Evolutionary conservation across 352 stramenopile genomes (phyloP), one percentile per base, ranked within the genome.

Genomic region (Phytophthora capsici): DNA sequence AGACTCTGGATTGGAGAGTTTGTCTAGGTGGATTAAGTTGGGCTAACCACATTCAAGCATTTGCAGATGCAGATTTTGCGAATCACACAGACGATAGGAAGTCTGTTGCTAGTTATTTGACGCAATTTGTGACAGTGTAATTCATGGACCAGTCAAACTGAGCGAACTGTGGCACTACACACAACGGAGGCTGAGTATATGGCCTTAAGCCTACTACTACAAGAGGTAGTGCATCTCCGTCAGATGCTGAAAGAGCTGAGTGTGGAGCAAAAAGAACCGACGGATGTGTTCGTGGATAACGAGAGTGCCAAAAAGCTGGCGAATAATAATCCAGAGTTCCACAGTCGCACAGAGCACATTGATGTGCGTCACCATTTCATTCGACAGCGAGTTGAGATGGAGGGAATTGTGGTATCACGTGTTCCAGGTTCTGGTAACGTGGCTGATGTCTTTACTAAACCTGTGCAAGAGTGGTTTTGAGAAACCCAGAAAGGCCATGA

Each of bases 401-500:
- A n/a, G n/a, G n/a, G n/a, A n/a, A n/a, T n/a, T n/a, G n/a, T n/a
- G n/a, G n/a, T n/a, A n/a, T n/a, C n/a, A n/a, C n/a, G n/a, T 16
- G 41, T 75, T 20, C 50, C 60, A 14, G 51, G 51, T 13, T 20
- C 20, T 14, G 60, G 65, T 13, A 75, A 75, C 20, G 34, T 75
- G n/a, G 66, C 66, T 19, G 66, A 65, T 28, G 19, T 56, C 10
- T 70, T 70, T 30, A 75, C 60, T 7, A 70, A 70, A 34, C 57
- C 66, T 10, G n/a, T n/a, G n/a, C n/a, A n/a, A n/a, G n/a, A n/a
- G n/a, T n/a, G n/a, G n/a, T n/a, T n/a, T n/a, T n/a, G n/a, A n/a
- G n/a, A n/a, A n/a, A n/a, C n/a, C n/a, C n/a, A n/a, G n/a, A n/a
- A n/a, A n/a, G n/a, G n/a, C n/a, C n/a, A n/a, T n/a, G n/a, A n/a